Evolutionary conservation across 305 asterid genomes (phyloP).

Genomic region (Fraxinus nigra): DNA sequence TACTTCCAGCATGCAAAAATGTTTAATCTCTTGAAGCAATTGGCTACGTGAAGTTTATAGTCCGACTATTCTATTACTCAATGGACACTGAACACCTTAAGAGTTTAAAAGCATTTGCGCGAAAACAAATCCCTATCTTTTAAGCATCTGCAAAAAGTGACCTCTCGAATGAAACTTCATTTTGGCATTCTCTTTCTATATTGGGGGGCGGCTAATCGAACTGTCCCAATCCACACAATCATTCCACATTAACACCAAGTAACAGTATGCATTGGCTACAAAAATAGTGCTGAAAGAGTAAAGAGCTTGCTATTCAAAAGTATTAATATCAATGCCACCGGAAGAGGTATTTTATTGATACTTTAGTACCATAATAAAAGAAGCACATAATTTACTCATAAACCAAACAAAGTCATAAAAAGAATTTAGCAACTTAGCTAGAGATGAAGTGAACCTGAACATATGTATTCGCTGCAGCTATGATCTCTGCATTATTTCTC

Average conservation of each 20-base stretch:
- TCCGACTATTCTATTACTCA: neutral
- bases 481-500: slow-evolving; percentile 65
- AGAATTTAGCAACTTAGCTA: neutral
- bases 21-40: slow-evolving; percentile 8
- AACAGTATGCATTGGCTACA: neutral
- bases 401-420: neutral
- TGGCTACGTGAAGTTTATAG: slow-evolving; percentile 1
- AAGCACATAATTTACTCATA: neutral
- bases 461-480: slow-evolving; percentile 79
- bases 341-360: neutral
- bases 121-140: neutral
- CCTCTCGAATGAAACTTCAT: slow-evolving; percentile 8
- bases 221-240: slow-evolving; percentile 9
- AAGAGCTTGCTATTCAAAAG: neutral
- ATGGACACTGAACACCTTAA: neutral
- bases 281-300: neutral
- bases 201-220: neutral
- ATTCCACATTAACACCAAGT: neutral
- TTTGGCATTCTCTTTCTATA: neutral
- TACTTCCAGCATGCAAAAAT: neutral
- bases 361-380: neutral
- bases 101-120: neutral
- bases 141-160: slow-evolving; percentile 1
- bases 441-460: slow-evolving; percentile 62
- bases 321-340: neutral